phyloP scores from a whole-genome alignment of 2,329 filamentous ascomycete species.

The Tympanopsis confertula region DNA sequence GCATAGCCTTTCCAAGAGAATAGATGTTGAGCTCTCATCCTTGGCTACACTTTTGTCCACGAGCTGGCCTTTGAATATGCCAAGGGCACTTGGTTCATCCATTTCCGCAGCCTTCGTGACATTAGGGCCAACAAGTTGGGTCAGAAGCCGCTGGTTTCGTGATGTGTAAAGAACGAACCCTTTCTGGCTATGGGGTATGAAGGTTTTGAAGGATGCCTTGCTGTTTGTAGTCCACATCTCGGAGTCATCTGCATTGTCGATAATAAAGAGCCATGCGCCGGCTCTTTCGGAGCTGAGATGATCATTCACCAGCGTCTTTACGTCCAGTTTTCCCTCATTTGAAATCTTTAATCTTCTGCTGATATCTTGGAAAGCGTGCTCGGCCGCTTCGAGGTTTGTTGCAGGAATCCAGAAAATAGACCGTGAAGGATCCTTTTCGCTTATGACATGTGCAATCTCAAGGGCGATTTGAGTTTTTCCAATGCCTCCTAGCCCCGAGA shows the following conservation, averaged over 20 bases:
- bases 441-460: conserved; percentile 10
- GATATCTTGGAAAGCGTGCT: conserved; percentile 10
- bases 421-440: conserved; percentile 5
- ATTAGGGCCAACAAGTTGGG: not conserved
- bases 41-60: conserved; percentile 6
- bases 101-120: not conserved
- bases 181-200: conserved; percentile 9
- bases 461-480: conserved; percentile 13
- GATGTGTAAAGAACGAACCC: conserved; percentile 5
- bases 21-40: conserved; percentile 2
- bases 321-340: not conserved
- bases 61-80: conserved; percentile 2
- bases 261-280: conserved; percentile 12
- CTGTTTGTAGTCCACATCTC: conserved; percentile 7
- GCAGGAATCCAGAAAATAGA: conserved; percentile 13
- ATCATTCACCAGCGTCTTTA: not conserved
- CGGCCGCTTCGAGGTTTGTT: conserved; percentile 8
- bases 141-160: conserved; percentile 3
- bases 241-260: conserved; percentile 16
- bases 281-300: not conserved
- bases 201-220: conserved; percentile 3
- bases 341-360: conserved; percentile 5
- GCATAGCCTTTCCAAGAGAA: conserved; percentile 10
- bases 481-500: conserved; percentile 10
- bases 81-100: conserved; percentile 2